Evolutionary conservation across 2,329 filamentous ascomycete genomes (phyloP).

Genomic region (Neopestalotiopsis clavispora): DNA sequence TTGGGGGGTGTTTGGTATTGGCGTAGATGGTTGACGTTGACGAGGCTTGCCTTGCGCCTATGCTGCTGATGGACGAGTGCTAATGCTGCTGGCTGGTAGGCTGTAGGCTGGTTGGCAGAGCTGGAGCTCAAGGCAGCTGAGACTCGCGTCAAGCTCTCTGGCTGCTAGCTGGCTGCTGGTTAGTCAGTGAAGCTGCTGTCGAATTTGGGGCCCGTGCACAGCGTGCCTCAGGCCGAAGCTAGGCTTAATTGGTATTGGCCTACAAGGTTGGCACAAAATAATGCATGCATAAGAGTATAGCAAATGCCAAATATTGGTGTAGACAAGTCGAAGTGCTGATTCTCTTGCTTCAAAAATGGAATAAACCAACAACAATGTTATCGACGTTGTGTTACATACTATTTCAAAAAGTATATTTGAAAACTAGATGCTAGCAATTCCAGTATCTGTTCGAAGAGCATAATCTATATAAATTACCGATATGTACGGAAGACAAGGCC

Average conservation of each 20-base stretch:
- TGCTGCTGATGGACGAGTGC: constrained; percentile 6
- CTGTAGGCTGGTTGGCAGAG: background rate
- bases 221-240: background rate
- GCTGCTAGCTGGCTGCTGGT: no score
- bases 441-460: no score
- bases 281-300: constrained; percentile 1
- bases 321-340: background rate
- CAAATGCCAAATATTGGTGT: background rate
- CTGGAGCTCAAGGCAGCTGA: constrained; percentile 18
- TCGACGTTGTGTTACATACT: no score
- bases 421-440: no score
- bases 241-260: background rate
- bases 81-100: background rate
- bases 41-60: constrained; percentile 17
- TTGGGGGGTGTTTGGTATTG: background rate
- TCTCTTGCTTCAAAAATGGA: background rate
- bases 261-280: background rate
- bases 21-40: constrained; percentile 13
- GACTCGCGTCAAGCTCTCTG: constrained; percentile 14
- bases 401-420: no score
- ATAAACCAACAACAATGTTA: background rate
- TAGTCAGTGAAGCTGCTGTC: background rate
- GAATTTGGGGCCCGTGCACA: background rate
- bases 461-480: no score
- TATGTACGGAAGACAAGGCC: no score